phyloP scores from a whole-genome alignment of 805 yeast species.

The Pichia insulana region DNA sequence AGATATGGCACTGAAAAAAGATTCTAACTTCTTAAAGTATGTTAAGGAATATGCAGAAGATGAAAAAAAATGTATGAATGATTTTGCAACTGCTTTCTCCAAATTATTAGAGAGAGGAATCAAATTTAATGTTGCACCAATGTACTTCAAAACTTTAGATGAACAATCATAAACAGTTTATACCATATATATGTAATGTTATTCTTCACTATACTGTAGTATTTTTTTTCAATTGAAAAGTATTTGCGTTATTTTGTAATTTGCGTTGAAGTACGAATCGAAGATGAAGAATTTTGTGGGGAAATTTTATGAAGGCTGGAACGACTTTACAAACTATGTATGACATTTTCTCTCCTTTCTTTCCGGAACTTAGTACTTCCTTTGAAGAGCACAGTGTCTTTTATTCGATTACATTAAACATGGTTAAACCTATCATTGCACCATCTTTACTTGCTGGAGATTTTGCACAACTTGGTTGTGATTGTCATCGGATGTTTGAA shows the following conservation, averaged over 20 bases:
- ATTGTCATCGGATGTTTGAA: slow-evolving; percentile 71
- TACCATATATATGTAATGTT: not conserved
- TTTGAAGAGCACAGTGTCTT: no score
- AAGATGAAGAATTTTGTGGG: no score
- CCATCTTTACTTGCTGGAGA: slow-evolving; percentile 93
- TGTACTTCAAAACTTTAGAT: slow-evolving; percentile 56
- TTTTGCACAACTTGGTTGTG: slow-evolving; percentile 81
- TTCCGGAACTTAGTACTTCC: no score
- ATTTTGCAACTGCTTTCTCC: slow-evolving; percentile 38
- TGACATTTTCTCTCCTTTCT: no score
- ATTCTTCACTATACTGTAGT: no score
- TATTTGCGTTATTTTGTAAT: no score
- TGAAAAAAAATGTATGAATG: slow-evolving; percentile 39
- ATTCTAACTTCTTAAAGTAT: slow-evolving; percentile 35
- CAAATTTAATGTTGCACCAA: slow-evolving; percentile 39
- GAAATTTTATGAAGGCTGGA: no score
- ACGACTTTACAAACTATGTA: no score
- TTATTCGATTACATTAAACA: slow-evolving; percentile 16
- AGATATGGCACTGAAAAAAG: slow-evolving; percentile 46
- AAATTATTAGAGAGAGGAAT: slow-evolving; percentile 66
- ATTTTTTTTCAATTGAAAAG: no score
- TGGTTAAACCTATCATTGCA: slow-evolving; percentile 81
- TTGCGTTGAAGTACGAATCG: no score
- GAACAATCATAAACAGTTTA: slow-evolving; percentile 39
- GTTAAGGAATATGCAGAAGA: slow-evolving; percentile 43